Percentiles rank a stretch among this genome's conserved stretches.
These are phyloP conservation scores for Xylaria telfairii DNA, from an alignment of 495 filamentous ascomycete genomes.

Conservation along the genomic window DNA sequence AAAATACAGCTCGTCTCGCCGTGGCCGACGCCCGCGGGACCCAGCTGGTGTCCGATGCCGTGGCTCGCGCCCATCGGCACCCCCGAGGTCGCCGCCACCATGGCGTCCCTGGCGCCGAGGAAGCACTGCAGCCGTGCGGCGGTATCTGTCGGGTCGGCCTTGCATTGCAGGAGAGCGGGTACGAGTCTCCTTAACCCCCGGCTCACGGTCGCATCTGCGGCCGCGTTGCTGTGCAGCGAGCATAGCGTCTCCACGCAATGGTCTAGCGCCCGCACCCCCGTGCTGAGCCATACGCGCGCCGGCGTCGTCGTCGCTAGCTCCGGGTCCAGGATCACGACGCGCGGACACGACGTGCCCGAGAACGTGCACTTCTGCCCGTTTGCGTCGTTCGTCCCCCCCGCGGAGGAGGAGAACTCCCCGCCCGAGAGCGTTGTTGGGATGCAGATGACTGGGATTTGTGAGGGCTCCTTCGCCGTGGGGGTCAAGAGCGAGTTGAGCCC, in stretches of 20 bases:
- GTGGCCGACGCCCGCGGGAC: constrained; percentile 66
- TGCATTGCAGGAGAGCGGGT: constrained; percentile 57
- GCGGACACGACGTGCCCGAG: constrained; percentile 48
- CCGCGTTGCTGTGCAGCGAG: constrained; percentile 46
- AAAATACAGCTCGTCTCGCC: constrained; percentile 69
- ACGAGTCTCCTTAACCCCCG: constrained; percentile 56
- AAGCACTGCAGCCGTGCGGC: constrained; percentile 58
- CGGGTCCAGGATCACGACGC: constrained; percentile 64
- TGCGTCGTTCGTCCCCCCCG: neutral
- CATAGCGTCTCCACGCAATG: constrained; percentile 67
- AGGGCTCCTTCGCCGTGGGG: constrained; percentile 40
- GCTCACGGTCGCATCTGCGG: constrained; percentile 51
- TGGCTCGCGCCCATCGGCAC: constrained; percentile 65
- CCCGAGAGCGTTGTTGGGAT: constrained; percentile 63
- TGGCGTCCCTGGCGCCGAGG: constrained; percentile 62
- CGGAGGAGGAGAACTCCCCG: neutral
- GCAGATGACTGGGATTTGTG: constrained; percentile 59
- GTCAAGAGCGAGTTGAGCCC: constrained; percentile 50
- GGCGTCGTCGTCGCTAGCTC: constrained; percentile 59
- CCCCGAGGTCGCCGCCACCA: constrained; percentile 56
- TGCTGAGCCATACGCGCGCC: constrained; percentile 61
- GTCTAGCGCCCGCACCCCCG: constrained; percentile 64
- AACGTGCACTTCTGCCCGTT: constrained; percentile 61
- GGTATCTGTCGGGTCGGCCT: constrained; percentile 47
- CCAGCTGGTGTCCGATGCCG: constrained; percentile 69